Evolutionary conservation across 805 yeast species (phyloP), one percentile per base, ranked within the genome.

Genomic region (Kazachstania taianensis): DNA sequence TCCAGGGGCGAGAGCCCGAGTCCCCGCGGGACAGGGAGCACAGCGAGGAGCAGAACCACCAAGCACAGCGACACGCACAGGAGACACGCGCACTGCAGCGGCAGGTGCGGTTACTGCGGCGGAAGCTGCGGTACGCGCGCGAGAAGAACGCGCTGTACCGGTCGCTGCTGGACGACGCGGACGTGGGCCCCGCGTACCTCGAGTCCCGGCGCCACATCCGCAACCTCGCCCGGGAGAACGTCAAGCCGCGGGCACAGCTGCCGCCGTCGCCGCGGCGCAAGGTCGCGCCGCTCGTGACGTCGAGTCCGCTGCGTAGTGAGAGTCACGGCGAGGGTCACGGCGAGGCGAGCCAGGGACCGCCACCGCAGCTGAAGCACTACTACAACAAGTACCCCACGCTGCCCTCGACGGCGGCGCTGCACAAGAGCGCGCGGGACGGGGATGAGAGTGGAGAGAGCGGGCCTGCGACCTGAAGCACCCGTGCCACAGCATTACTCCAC

Each of bases 141-240:
- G 61, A 57, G 37, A 56, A 55, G 38, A 53, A 52, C 28, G 28
- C 44, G 1, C 35, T 57, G 13, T 44, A 53, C 29, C 55, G 55
- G 36, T 48, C 53, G 18, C 33, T 55, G 30, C 35, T 57, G 15
- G 57, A 55, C 35, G 62, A 57, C 24, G 59, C 59, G 8, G 52
- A 57, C 28, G 43, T 57, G 13, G 60, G 53, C 35, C 42, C 50
- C 30, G 53, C 52, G 12, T 54, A 55, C 32, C 49, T 57, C 10
- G 50, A 55, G 33, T 55, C 61, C 1, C 42, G 57, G 28, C 44
- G 62, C 33, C 49, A 52, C 32, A 57, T 57, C n/a, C 49, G 46
- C 26, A 57, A 57, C 34, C 38, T 57, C 14, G 56, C 51, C 35
- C 49, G 45, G 22, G 49, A 46, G n/a, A 47, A 55, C 30, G 40